phyloP scores from a whole-genome alignment of 2,329 filamentous ascomycete species.

The Pestalotiopsis fici region DNA sequence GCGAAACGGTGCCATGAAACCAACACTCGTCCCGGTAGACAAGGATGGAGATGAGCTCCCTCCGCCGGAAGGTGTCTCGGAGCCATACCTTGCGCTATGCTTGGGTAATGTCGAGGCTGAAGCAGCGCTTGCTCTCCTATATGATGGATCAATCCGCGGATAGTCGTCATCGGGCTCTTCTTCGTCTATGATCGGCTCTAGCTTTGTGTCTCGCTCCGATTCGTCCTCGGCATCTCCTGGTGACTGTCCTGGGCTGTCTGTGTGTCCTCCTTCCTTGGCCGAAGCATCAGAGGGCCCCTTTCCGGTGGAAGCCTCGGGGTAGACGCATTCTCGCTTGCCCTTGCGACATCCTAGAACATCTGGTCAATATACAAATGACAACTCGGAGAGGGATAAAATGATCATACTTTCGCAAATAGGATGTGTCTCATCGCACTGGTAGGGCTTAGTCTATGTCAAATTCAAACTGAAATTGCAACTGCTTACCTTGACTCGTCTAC shows the following conservation, averaged over 20 bases:
- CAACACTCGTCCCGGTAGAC: slow-evolving; percentile 43
- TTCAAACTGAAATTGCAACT: neutral
- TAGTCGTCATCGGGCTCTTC: slow-evolving; percentile 44
- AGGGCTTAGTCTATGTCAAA: slow-evolving; percentile 25
- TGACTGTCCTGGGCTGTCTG: slow-evolving; percentile 54
- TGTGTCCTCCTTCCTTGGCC: slow-evolving; percentile 41
- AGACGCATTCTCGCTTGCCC: slow-evolving; percentile 86
- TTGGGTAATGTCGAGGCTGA: slow-evolving; percentile 38
- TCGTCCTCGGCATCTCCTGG: slow-evolving; percentile 53
- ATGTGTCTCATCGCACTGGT: slow-evolving; percentile 84
- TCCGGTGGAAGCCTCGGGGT: slow-evolving; percentile 68
- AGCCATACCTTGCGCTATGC: slow-evolving; percentile 42
- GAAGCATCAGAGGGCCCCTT: slow-evolving; percentile 36
- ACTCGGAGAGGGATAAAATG: slow-evolving; percentile 10
- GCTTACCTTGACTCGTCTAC: slow-evolving; percentile 77
- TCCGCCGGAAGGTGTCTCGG: slow-evolving; percentile 55
- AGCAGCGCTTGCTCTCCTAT: slow-evolving; percentile 37
- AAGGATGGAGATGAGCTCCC: slow-evolving; percentile 53
- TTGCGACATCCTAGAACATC: slow-evolving; percentile 75
- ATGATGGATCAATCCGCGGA: slow-evolving; percentile 19
- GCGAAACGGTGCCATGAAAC: slow-evolving; percentile 33
- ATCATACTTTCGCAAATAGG: slow-evolving; percentile 79
- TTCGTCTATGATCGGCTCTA: slow-evolving; percentile 58
- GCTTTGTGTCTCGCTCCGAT: slow-evolving; percentile 39
- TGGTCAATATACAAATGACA: slow-evolving; percentile 20